These are phyloP conservation scores for Colletotrichum tanaceti DNA, from an alignment of 2,329 filamentous ascomycete genomes.

Conservation along the genomic window DNA sequence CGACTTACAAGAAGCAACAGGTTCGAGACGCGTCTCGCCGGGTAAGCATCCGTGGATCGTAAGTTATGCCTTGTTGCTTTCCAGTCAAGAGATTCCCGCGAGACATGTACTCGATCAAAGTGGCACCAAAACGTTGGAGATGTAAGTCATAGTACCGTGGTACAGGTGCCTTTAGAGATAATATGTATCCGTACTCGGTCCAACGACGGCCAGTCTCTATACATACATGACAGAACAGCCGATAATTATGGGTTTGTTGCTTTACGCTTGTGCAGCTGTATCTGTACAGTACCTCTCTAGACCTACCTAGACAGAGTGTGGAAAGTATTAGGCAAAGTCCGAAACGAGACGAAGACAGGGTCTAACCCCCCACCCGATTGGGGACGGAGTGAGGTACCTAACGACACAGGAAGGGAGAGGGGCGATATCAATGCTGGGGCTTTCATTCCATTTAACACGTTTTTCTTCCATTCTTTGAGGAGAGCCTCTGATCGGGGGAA, in stretches of 20 bases:
- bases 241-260: not conserved
- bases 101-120: conserved; percentile 20
- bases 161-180: not conserved
- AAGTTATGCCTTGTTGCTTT: conserved; percentile 31
- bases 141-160: conserved; percentile 15
- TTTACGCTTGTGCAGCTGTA: not conserved
- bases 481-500: not conserved
- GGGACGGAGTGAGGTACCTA: conserved; percentile 32
- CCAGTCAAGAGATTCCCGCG: conserved; percentile 18
- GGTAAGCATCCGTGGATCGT: not conserved
- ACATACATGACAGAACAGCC: not conserved
- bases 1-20: conserved; percentile 22
- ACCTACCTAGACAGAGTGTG: conserved; percentile 17
- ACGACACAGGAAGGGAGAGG: conserved; percentile 23
- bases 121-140: conserved; percentile 21
- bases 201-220: not conserved
- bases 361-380: conserved; percentile 27
- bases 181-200: not conserved
- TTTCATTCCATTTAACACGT: not conserved
- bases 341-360: conserved; percentile 30
- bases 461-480: not conserved
- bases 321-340: conserved; percentile 19
- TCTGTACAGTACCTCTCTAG: too few relatives aligned
- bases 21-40: conserved; percentile 40
- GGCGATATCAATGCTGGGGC: conserved; percentile 19